A percentile compares a stretch with the other conserved stretches of the same genome.
Conservation (phyloP, 2,329 filamentous ascomycete species). For the Alternaria conjuncta region DNA sequence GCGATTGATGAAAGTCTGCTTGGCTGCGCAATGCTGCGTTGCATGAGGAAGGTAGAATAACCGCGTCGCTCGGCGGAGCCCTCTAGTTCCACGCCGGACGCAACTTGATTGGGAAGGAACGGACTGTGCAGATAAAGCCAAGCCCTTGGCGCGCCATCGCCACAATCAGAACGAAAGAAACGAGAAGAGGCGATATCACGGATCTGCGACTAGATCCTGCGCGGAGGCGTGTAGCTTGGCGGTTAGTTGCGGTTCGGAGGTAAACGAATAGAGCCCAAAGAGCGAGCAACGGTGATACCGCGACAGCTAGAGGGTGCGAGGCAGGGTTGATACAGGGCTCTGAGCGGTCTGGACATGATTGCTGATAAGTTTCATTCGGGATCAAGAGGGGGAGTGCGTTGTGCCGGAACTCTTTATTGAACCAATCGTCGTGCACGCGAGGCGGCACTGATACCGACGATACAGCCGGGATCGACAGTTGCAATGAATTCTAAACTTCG, state of each 20-base stretch:
- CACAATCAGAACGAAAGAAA: constrained; percentile 18
- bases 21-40: constrained; percentile 30
- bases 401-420: background rate
- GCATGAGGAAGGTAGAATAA: constrained; percentile 30
- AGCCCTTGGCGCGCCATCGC: constrained; percentile 19
- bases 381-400: background rate
- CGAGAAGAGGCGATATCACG: background rate
- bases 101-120: constrained; percentile 36
- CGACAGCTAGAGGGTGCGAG: background rate
- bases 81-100: constrained; percentile 16
- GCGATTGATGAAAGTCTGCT: constrained; percentile 22
- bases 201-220: constrained; percentile 1
- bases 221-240: background rate
- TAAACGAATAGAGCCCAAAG: background rate
- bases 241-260: background rate
- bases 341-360: background rate
- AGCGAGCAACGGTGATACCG: background rate
- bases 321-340: background rate
- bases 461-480: background rate
- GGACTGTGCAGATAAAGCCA: constrained; percentile 22
- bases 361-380: background rate
- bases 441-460: background rate
- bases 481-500: background rate
- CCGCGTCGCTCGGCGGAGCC: constrained; percentile 20
- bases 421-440: background rate